Conservation (phyloP, 495 filamentous ascomycete species). For the Thermothielavioides terrestris region DNA sequence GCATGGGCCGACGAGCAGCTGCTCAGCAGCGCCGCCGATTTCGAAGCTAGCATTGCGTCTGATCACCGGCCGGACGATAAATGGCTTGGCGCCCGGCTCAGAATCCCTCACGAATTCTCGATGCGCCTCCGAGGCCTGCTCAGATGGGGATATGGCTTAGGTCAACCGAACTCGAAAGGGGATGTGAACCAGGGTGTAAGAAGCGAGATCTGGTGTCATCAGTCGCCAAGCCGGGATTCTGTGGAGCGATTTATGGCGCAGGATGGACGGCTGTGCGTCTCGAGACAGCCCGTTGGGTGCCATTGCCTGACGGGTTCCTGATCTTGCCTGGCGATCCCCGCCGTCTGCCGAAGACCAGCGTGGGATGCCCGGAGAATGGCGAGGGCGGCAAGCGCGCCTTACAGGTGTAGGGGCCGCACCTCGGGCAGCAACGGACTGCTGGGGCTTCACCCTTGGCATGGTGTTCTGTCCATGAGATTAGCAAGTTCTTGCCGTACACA, state of each 20-base stretch:
- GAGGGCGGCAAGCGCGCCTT: neutral
- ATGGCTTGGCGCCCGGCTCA: constrained; percentile 38
- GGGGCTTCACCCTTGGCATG: constrained; percentile 1
- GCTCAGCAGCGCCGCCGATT: constrained; percentile 21
- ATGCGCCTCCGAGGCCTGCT: constrained; percentile 28
- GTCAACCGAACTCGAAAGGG: constrained; percentile 21
- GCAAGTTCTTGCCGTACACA: neutral
- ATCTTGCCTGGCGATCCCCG: constrained; percentile 8
- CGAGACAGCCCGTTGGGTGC: neutral
- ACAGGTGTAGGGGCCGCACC: neutral
- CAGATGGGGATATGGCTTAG: constrained; percentile 16
- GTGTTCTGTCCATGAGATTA: constrained; percentile 1
- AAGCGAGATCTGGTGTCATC: constrained; percentile 45
- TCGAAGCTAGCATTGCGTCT: constrained; percentile 27
- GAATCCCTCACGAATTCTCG: constrained; percentile 40
- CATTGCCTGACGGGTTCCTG: constrained; percentile 13
- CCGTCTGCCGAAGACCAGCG: constrained; percentile 15
- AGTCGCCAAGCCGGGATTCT: constrained; percentile 28
- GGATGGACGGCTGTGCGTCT: neutral
- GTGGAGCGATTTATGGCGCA: constrained; percentile 18
- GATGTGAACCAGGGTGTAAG: constrained; percentile 29
- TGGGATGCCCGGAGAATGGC: neutral
- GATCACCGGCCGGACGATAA: constrained; percentile 40
- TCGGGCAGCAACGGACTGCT: constrained; percentile 6
- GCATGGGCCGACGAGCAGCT: constrained; percentile 37